Conservation (phyloP, 2,329 filamentous ascomycete genomes). For the Knufia petricola region DNA sequence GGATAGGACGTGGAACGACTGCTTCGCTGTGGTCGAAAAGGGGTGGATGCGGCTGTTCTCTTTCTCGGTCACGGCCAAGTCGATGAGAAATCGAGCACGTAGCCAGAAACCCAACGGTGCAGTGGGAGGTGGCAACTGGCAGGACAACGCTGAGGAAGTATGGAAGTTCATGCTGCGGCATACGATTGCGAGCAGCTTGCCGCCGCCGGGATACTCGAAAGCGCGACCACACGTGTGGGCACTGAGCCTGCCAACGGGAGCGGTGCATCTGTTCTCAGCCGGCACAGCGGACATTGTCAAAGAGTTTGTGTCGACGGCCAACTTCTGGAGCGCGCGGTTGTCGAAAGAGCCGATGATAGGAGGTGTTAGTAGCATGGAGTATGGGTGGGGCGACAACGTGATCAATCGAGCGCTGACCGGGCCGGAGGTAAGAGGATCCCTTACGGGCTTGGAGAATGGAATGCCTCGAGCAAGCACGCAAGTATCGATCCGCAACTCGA, state of each 20-base stretch:
- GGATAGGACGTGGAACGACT: constrained; percentile 88
- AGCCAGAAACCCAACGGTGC: constrained; percentile 50
- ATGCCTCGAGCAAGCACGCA: constrained; percentile 47
- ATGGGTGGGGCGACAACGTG: constrained; percentile 84
- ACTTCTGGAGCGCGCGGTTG: constrained; percentile 93
- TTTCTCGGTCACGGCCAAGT: constrained; percentile 70
- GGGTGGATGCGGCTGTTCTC: constrained; percentile 91
- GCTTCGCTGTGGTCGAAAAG: constrained; percentile 92
- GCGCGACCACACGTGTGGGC: constrained; percentile 88
- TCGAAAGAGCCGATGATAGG: constrained; percentile 89
- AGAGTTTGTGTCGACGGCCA: constrained; percentile 88
- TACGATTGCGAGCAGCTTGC: constrained; percentile 81
- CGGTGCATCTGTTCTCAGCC: constrained; percentile 96
- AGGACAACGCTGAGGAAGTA: constrained; percentile 84
- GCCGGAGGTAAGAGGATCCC: constrained; percentile 26
- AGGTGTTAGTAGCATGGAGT: constrained; percentile 93
- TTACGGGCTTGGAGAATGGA: constrained; percentile 26
- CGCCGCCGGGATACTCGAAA: constrained; percentile 86
- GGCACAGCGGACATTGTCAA: constrained; percentile 89
- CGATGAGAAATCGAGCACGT: constrained; percentile 56
- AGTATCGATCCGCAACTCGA: constrained; percentile 54
- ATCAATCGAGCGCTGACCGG: constrained; percentile 67
- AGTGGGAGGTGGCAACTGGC: constrained; percentile 96
- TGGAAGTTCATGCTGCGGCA: constrained; percentile 82
- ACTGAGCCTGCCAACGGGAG: constrained; percentile 79